Base-by-base conservation (phyloP, 345 rosid species). In the Bruguiera gymnorhiza region DNA sequence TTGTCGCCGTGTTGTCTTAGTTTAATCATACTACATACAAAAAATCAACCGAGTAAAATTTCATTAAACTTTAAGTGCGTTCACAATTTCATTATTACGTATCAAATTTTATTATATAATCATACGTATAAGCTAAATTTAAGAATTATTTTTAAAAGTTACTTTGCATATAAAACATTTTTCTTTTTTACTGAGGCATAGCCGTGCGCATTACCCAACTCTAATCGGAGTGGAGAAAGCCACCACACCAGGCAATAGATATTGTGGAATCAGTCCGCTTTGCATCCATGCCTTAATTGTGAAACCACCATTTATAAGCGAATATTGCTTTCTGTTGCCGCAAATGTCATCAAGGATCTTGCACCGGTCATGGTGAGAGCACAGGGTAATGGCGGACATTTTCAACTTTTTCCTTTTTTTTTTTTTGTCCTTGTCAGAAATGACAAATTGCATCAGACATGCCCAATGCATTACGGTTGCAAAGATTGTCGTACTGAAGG, bases 381-480 rank as follows among this genome's bases (percentile, higher is more conserved):
- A 60, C 59, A 36, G 6, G 60, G 64, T 63, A 68, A 70, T 84
- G 87, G 82, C 80, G 70, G 85, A 81, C 84, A 84, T 62, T 43
- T 57, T 57, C 39, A 62, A 74, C 31, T 53, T 62, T 65, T 65
- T 37, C 13, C 48, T 67, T 30, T 26, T 34, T 34, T 34, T 29
- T 64, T 67, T 74, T 74, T 59, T 30, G 18, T 37, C 37, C 24
- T 59, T 70, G 55, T 55, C 71, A 57, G 54, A 77, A 69, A 62
- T 65, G 72, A 58, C 59, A 70, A 61, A 29, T 46, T 51, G 39
- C 24, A 16, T 8, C 13, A 9, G 5, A 24, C 34, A 56, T 29
- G 34, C 65, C 24, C 13, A 21, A 39, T 55, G 29, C 50, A 11
- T 61, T 60, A 68, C 72, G 46, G 34, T 60, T 0, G 52, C 51